Evolutionary conservation across 768 basidiomycete species (phyloP), one percentile per base, ranked within the genome.

Genomic region (Candolleomyces eurysporus): DNA sequence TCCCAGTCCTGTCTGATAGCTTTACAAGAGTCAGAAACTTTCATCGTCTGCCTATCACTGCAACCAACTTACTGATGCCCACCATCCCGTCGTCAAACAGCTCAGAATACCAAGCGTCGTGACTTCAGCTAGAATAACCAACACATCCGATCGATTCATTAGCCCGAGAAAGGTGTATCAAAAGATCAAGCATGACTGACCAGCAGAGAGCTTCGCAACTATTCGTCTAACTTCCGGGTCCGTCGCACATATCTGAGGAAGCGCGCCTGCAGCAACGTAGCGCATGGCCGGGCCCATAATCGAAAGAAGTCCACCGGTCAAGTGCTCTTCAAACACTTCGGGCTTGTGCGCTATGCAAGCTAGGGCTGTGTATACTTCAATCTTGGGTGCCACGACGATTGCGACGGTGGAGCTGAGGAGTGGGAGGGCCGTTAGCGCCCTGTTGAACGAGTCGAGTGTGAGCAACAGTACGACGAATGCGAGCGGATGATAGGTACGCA

Each of bases 1-100:
- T 26, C 14, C 51, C 51, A 13, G 22, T 73, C 17, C 89, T 81
- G 73, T 96, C 94, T 5, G 91, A 92, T 92, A 48, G 26, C 43
- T 31, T 31, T 61, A 36, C 53, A 59, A 64, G 67, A 57, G 42
- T 48, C 31, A n/a, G 62, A 58, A 56, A 50, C 49, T 61, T 39
- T 51, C 50, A 50, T 49, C 10, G 17, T 16, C 8, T 52, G 9
- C 13, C 3, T 5, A 40, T 14, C 21, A 16, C 43, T 36, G n/a
- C 54, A 52, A 10, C 22, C n/a, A 5, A 78, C 87, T 70, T 72
- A 90, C 89, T 52, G 88, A 81, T 56, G 90, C 89, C 94, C 94
- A 96, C 84, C 87, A 95, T 4, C 84, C 91, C 13, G 88, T 87
- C 3, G 92, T 93, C 43, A 95, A 68, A 63, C 91, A 91, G 40